phyloP scores from a whole-genome alignment of 805 yeast genomes.

The Wickerhamiella lipophila region DNA sequence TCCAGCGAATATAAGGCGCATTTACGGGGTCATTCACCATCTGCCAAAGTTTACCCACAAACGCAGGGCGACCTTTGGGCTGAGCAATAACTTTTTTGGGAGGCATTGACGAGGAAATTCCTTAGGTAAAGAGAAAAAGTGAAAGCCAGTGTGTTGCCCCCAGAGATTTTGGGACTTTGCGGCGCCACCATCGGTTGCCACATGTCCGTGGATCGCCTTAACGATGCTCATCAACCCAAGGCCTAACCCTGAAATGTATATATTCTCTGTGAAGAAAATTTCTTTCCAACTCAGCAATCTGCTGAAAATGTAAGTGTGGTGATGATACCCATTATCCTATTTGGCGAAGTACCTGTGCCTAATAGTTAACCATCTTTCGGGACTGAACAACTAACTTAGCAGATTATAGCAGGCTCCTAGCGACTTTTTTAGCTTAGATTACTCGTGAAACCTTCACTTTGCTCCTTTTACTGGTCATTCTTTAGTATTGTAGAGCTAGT shows the following conservation, averaged over 20 bases:
- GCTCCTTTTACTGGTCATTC: no score
- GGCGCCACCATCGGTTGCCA: not conserved
- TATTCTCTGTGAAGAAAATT: not conserved
- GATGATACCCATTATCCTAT: slow-evolving; percentile 23
- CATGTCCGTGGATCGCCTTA: not conserved
- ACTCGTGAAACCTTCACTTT: no score
- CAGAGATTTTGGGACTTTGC: not conserved
- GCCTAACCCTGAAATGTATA: slow-evolving; percentile 4
- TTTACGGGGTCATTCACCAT: slow-evolving; percentile 82
- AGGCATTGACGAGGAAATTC: not conserved
- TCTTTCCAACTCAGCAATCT: not conserved
- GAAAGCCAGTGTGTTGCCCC: not conserved
- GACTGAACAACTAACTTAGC: slow-evolving; percentile 21
- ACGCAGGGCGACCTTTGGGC: slow-evolving; percentile 40
- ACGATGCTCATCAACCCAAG: not conserved
- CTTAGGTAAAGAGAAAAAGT: not conserved
- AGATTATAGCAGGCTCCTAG: no score
- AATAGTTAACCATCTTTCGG: slow-evolving; percentile 27
- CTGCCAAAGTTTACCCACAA: slow-evolving; percentile 86
- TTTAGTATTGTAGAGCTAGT: no score
- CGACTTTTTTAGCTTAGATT: no score
- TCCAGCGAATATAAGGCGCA: slow-evolving; percentile 66
- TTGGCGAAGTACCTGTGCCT: slow-evolving; percentile 24
- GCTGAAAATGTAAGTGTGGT: slow-evolving; percentile 15
- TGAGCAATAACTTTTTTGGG: slow-evolving; percentile 9